Conservation (phyloP, 1,284 basidiomycete genomes). For the Peniophora sp. region DNA sequence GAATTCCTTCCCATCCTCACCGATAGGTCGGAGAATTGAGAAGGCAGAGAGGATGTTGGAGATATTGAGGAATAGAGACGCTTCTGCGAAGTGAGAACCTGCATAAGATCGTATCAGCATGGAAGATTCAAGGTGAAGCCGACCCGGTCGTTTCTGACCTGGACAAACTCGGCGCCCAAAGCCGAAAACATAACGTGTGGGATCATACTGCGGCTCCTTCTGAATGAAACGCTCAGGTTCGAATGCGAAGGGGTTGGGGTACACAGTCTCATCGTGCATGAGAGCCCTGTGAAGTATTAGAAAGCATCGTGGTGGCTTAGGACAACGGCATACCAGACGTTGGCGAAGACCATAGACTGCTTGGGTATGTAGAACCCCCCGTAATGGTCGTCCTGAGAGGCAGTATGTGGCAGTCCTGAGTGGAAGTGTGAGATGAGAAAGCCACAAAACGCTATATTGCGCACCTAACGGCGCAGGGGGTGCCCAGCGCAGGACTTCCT, state of each 20-base stretch:
- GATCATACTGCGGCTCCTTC: neutral
- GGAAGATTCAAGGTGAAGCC: neutral
- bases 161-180: neutral
- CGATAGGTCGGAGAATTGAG: neutral
- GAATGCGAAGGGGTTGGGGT: neutral
- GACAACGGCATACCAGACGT: conserved; percentile 14
- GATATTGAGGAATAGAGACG: neutral
- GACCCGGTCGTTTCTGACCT: neutral
- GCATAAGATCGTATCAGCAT: neutral
- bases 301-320: neutral
- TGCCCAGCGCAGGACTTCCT: conserved; percentile 23
- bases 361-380: conserved; percentile 22
- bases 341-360: conserved; percentile 19
- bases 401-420: conserved; percentile 18
- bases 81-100: neutral
- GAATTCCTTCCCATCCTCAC: neutral
- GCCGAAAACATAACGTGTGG: neutral
- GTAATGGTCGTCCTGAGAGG: conserved; percentile 20
- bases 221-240: neutral
- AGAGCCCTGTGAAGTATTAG: neutral
- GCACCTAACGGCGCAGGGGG: conserved; percentile 19
- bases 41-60: neutral
- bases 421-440: neutral
- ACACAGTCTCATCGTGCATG: neutral
- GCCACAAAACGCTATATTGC: neutral